These are phyloP conservation scores for Alternaria sp. DNA, from an alignment of 2,329 filamentous ascomycete species.

Conservation along the genomic window DNA sequence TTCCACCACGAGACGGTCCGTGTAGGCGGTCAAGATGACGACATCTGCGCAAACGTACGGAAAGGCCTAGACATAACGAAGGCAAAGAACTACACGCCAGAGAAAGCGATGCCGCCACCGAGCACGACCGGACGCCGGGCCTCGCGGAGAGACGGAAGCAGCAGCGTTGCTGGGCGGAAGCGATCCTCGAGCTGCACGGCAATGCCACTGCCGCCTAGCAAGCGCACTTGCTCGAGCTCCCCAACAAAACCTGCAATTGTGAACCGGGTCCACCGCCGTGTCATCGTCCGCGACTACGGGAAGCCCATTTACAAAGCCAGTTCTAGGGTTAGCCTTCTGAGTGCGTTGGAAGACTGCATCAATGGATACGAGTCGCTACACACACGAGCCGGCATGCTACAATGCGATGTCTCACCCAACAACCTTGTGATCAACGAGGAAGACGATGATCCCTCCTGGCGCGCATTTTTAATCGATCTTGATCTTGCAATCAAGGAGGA, in stretches of 20 bases:
- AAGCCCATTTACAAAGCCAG: conserved; percentile 55
- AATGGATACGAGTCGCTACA: conserved; percentile 47
- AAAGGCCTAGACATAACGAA: conserved; percentile 14
- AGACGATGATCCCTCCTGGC: conserved; percentile 50
- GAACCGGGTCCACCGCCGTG: conserved; percentile 35
- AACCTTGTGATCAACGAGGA: conserved; percentile 62
- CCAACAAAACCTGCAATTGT: not conserved
- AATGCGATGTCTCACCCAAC: conserved; percentile 57
- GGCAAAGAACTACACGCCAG: not conserved
- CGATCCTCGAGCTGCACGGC: not conserved
- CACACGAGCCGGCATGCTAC: conserved; percentile 46
- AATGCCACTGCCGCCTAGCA: not conserved
- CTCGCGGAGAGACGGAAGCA: conserved; percentile 24
- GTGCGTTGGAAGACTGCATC: conserved; percentile 50
- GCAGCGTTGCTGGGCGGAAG: not conserved
- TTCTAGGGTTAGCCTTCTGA: not conserved
- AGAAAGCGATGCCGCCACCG: not conserved
- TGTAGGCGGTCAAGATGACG: conserved; percentile 9
- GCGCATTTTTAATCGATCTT: conserved; percentile 57
- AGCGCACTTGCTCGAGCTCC: not conserved
- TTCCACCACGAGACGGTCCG: conserved; percentile 19
- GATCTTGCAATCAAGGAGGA: conserved; percentile 47
- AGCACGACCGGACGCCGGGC: conserved; percentile 19
- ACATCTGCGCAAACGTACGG: conserved; percentile 12
- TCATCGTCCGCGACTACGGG: conserved; percentile 54